Evolutionary conservation across 2,329 filamentous ascomycete genomes (phyloP), one percentile per base, ranked within the genome.

Genomic region (Chrysosporium queenslandicum): DNA sequence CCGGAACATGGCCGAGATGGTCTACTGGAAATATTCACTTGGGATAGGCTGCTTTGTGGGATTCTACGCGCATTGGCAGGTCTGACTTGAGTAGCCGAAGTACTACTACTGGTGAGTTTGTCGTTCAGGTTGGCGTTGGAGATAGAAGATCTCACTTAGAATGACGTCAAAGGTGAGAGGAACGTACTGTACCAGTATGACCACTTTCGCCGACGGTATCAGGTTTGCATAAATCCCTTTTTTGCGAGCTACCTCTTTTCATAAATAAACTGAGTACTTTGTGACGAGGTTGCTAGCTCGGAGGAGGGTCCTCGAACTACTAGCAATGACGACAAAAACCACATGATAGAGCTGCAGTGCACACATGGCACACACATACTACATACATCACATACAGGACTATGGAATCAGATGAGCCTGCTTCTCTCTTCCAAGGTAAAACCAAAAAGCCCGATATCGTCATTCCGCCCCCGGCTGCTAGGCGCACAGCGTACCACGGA

Each of bases 1-100:
- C 21, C 45, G 45, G 45, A 47, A 47, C n/a, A 47, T 47, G 30
- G 45, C 45, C 45, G 30, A 47, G 32, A n/a, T 27, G 20, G 16
- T 16, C 43, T n/a, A 12, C n/a, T 29, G 34, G 16, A n/a, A 46
- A 16, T 39, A 39, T 39, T 39, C 3, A 5, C 16, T 9, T 9
- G 14, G n/a, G 5, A 39, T 20, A 39, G 36, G 36, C 9, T 18
- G 32, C 32, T 36, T 39, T 39, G n/a, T n/a, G n/a, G n/a, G n/a
- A 29, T 37, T 37, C 3, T 3, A 40, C 21, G 14, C 37, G 4
- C 23, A 40, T 20, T 20, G 4, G 36, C 5, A 20, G 14, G 16
- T 20, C 16, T 39, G n/a, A 18, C 32, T 36, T n/a, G 32, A 6
- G 14, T n/a, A 39, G 6, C 4, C 4, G n/a, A 39, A 34, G 32